Evolutionary conservation across 768 basidiomycete species (phyloP).

Genomic region (Leccinum subgranulosum): DNA sequence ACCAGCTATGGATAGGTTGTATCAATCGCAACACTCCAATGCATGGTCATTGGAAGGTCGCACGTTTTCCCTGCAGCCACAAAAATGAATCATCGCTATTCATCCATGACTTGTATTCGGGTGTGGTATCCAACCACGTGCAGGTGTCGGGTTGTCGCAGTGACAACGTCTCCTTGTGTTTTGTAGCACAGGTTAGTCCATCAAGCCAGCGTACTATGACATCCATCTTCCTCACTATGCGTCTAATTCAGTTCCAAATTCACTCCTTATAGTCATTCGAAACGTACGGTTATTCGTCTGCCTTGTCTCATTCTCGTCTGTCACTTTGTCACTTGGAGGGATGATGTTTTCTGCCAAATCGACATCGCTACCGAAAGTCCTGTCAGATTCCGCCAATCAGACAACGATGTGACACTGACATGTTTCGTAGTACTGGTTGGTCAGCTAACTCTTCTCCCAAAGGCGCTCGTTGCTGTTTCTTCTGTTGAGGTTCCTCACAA

Average conservation of each 20-base stretch:
- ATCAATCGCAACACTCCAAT: neutral
- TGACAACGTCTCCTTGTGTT: conserved; percentile 7
- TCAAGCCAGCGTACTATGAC: conserved; percentile 7
- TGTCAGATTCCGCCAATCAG: neutral
- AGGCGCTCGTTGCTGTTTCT: neutral
- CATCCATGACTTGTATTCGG: conserved; percentile 7
- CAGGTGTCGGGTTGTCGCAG: conserved; percentile 14
- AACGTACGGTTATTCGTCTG: neutral
- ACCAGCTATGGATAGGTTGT: conserved; percentile 5
- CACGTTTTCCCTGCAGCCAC: conserved; percentile 21
- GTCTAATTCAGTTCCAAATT: neutral
- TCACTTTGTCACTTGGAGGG: neutral
- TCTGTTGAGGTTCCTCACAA: neutral
- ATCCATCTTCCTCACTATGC: conserved; percentile 6
- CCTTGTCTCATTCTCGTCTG: neutral
- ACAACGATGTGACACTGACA: neutral
- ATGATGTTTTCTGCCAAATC: neutral
- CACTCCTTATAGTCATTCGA: neutral
- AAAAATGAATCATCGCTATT: neutral
- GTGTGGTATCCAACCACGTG: conserved; percentile 3
- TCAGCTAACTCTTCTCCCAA: neutral
- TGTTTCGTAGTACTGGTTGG: neutral
- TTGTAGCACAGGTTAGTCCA: conserved; percentile 10
- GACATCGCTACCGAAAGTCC: neutral
- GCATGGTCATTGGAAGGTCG: neutral